Base-by-base conservation (phyloP, 192 early-diverging fungal genomes). In the Gamsiella multidivaricata region DNA sequence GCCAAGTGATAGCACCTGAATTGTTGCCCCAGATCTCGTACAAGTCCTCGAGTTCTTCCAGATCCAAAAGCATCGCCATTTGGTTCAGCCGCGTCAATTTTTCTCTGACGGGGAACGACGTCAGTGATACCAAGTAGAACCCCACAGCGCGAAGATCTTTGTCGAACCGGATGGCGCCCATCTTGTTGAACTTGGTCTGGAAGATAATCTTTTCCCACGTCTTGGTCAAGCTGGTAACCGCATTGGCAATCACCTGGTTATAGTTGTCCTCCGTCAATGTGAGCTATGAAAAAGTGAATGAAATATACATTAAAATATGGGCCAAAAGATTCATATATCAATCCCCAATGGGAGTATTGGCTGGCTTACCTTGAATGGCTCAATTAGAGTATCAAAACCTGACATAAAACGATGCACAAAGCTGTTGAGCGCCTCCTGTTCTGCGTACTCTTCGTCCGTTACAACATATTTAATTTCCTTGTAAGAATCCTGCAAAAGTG, bases 91-190 rank as follows among this genome's bases (percentile, higher is more conserved):
- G 82, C 3, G 92, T 86, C 67, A 97, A 91, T 56, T 85, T 89
- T 61, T 94, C 93, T 33, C 97, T 81, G 23, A 91, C 78, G 10
- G 87, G 68, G 79, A 83, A 86, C 3, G 83, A 81, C 0, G 93
- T 85, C 59, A 89, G 79, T 8, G 69, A 65, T 26, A 90, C 84
- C n/a, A 95, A 59, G 60, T 90, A 90, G 32, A 88, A 84, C 37
- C 81, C 88, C 10, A 96, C 80, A 12, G 87, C 79, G 1, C 97
- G 86, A 11, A 98, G 71, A 70, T 99, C 97, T 76, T 94, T 94
- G 57, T 99, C 98, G 70, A 98, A 96, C 50, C 92, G 87, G 32
- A 98, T 84, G 4, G 93, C 95, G 0, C 98, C 98, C 42, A 96
- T 88, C 81, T 91, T 69, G 78, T 93, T 98, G 81, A 97, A 98